A percentile compares a stretch with the other conserved stretches of the same genome.
Conservation (phyloP, 495 filamentous ascomycete species). For the Aspergillus diversus region DNA sequence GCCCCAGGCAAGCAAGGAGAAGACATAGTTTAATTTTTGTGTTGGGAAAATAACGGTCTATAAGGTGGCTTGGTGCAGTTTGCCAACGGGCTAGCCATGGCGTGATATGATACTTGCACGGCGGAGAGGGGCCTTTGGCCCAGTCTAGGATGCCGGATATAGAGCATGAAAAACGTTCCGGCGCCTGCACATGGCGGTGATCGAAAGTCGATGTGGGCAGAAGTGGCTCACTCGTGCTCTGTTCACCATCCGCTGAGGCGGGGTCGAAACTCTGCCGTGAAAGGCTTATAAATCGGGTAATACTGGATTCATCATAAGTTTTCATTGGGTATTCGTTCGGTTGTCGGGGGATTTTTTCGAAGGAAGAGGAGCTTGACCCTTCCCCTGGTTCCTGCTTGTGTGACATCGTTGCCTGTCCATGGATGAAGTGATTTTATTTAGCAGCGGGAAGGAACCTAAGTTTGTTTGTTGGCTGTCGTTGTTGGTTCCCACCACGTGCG, state of each 20-base stretch:
- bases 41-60: slow-evolving; percentile 61
- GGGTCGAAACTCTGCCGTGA: slow-evolving; percentile 26
- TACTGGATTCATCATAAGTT: slow-evolving; percentile 21
- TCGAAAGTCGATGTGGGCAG: slow-evolving; percentile 25
- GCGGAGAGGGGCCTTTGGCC: slow-evolving; percentile 59
- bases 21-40: slow-evolving; percentile 44
- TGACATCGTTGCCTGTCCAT: slow-evolving; percentile 22
- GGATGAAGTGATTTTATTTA: neutral
- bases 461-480: neutral
- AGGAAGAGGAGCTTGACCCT: slow-evolving; percentile 26
- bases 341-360: slow-evolving; percentile 21
- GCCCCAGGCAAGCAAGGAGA: slow-evolving; percentile 55
- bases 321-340: slow-evolving; percentile 24
- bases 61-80: slow-evolving; percentile 59
- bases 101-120: slow-evolving; percentile 62
- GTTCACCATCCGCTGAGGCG: slow-evolving; percentile 18
- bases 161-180: slow-evolving; percentile 34
- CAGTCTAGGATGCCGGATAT: slow-evolving; percentile 30
- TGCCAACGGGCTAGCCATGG: slow-evolving; percentile 66
- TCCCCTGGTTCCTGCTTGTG: slow-evolving; percentile 12
- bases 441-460: slow-evolving; percentile 1
- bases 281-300: slow-evolving; percentile 19
- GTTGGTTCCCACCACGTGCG: neutral
- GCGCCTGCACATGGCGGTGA: slow-evolving; percentile 5
- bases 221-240: slow-evolving; percentile 28